phyloP scores from a whole-genome alignment of 306 rosid species.

The Canavalia ensiformis region DNA sequence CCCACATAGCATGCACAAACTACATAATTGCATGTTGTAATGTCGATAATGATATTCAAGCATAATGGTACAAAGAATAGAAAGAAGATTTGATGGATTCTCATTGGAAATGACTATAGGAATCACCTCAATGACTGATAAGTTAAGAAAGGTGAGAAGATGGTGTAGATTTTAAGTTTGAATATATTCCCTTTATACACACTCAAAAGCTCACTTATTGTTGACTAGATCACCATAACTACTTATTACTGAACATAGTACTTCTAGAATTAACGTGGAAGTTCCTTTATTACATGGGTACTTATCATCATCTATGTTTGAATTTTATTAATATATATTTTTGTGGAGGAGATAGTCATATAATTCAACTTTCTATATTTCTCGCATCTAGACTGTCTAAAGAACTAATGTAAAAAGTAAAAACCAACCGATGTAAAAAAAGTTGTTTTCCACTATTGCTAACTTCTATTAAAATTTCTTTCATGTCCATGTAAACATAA shows the following conservation, averaged over 20 bases:
- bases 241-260: too few species aligned
- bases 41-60: background rate
- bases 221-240: background rate
- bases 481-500: conserved; percentile 2
- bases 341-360: background rate
- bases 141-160: background rate
- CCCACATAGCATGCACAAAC: too few species aligned
- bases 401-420: too few species aligned
- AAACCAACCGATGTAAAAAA: too few species aligned
- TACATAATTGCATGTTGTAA: background rate
- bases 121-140: background rate
- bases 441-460: too few species aligned
- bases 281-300: too few species aligned
- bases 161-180: background rate
- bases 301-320: background rate
- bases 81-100: background rate
- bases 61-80: background rate
- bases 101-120: background rate
- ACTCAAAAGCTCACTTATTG: background rate
- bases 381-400: too few species aligned
- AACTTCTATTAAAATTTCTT: background rate
- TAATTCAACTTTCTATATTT: too few species aligned
- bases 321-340: background rate
- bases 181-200: background rate
- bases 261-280: too few species aligned